Conservation (phyloP, 148 eudicot genomes). For the Silene conica region DNA sequence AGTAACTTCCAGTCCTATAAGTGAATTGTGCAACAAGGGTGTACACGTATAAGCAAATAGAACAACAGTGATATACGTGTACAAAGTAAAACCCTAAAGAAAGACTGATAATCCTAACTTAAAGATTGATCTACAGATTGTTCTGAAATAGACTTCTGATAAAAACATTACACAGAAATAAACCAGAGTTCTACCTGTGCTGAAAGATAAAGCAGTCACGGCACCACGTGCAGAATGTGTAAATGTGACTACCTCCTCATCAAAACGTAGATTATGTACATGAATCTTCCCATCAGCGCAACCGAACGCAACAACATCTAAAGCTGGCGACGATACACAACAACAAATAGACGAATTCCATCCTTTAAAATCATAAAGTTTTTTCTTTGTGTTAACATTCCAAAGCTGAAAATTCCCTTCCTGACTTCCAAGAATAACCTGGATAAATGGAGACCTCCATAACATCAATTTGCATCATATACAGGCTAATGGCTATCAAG, state of each 20-base stretch:
- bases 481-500: conserved; percentile 1
- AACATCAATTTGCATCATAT: conserved; percentile 8
- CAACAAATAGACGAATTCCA: conserved; percentile 74
- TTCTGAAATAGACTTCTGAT: background rate
- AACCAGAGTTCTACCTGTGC: conserved; percentile 56
- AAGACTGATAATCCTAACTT: background rate
- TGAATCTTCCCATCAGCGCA: conserved; percentile 97
- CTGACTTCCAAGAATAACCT: conserved; percentile 83
- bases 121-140: background rate
- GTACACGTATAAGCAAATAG: background rate
- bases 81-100: background rate
- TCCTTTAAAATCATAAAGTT: conserved; percentile 74
- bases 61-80: too few species aligned
- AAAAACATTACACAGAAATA: background rate
- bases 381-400: conserved; percentile 85
- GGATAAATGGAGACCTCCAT: conserved; percentile 27
- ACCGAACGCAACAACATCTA: conserved; percentile 96
- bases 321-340: conserved; percentile 92
- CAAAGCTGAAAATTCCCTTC: conserved; percentile 88
- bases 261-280: conserved; percentile 84
- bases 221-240: conserved; percentile 82
- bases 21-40: background rate
- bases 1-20: background rate
- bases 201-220: conserved; percentile 89
- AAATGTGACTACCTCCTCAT: conserved; percentile 80